Evolutionary conservation across 495 filamentous ascomycete species (phyloP).

Genomic region (Ascodesmis nigricans): DNA sequence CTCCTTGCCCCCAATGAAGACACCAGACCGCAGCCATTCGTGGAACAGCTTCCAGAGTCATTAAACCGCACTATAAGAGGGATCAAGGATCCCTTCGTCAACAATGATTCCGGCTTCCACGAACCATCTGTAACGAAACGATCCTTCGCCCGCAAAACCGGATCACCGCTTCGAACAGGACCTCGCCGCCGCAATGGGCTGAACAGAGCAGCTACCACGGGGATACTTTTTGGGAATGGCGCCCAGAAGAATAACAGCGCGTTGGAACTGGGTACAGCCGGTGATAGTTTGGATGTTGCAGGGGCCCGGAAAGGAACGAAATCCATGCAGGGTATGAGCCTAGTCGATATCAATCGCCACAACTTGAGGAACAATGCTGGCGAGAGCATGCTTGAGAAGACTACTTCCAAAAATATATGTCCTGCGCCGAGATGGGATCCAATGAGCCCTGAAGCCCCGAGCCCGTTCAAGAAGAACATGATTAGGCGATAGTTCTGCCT

Average conservation of each 20-base stretch:
- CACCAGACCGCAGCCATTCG: background rate
- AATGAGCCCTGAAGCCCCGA: background rate
- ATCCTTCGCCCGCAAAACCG: slow-evolving; percentile 3
- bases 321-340: no score
- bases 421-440: slow-evolving; percentile 4
- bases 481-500: background rate
- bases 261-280: background rate
- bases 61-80: background rate
- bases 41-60: background rate
- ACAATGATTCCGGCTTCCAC: background rate
- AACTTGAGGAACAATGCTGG: background rate
- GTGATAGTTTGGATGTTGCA: background rate
- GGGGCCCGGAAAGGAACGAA: background rate
- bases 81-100: background rate
- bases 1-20: background rate
- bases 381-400: slow-evolving; percentile 2
- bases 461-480: slow-evolving; percentile 2
- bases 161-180: slow-evolving; percentile 1
- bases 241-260: background rate
- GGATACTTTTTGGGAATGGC: no score
- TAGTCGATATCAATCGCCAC: no score
- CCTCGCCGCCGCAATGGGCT: no score
- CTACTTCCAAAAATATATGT: background rate
- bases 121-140: background rate
- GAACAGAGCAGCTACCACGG: no score